A percentile compares a stretch with the other conserved stretches of the same genome.
phyloP scores from a whole-genome alignment of 768 basidiomycete species.

The Hericium coralloides region DNA sequence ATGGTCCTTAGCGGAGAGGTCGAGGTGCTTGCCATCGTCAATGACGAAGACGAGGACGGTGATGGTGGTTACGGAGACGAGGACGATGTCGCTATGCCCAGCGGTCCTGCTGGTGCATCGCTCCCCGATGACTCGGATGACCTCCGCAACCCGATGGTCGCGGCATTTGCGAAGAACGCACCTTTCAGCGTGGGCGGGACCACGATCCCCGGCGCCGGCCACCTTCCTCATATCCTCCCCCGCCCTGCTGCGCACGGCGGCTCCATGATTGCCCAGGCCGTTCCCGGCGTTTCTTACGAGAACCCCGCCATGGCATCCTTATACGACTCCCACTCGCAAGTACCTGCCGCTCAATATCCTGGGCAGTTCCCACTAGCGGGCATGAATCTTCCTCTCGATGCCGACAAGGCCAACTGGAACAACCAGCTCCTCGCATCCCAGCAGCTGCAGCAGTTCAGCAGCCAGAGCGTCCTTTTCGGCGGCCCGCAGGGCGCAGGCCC shows the following conservation, averaged over 20 bases:
- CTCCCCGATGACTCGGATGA: constrained; percentile 15
- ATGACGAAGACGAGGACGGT: constrained; percentile 48
- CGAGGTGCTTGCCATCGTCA: constrained; percentile 45
- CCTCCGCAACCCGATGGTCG: constrained; percentile 16
- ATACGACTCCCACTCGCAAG: constrained; percentile 30
- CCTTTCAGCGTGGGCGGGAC: constrained; percentile 30
- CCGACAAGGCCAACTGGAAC: constrained; percentile 24
- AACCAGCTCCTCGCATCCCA: constrained; percentile 10
- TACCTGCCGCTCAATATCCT: constrained; percentile 22
- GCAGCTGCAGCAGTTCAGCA: constrained; percentile 9
- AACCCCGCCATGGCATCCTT: constrained; percentile 41
- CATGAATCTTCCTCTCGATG: constrained; percentile 14
- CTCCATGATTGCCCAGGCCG: constrained; percentile 38
- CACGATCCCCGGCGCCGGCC: constrained; percentile 10
- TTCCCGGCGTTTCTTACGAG: constrained; percentile 37
- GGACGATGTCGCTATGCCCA: constrained; percentile 28
- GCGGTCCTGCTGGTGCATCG: constrained; percentile 13
- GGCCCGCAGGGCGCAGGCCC: constrained; percentile 8
- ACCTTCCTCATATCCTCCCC: constrained; percentile 19
- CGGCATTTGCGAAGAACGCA: constrained; percentile 27
- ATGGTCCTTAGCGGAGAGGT: constrained; percentile 66
- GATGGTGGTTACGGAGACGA: constrained; percentile 40
- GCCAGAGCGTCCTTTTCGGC: constrained; percentile 6
- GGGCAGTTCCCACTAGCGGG: constrained; percentile 13
- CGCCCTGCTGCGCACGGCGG: constrained; percentile 22